phyloP scores from a whole-genome alignment of 345 rosid species.

The Turritis glabra region DNA sequence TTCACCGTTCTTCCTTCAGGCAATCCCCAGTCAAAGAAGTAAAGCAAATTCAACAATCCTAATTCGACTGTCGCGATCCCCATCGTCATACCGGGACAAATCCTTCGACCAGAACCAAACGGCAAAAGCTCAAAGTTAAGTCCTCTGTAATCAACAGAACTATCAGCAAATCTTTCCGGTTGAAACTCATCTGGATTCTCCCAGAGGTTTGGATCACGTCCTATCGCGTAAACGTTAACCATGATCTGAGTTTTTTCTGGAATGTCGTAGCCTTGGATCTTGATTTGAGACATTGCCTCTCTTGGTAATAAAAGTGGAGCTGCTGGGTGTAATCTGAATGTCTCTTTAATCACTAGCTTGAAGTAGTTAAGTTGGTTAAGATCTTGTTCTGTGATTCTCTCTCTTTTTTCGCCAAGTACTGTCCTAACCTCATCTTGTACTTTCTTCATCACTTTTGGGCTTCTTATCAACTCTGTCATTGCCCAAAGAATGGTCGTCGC shows the following conservation, averaged over 20 bases:
- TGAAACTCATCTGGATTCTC: constrained; percentile 45
- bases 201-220: constrained; percentile 47
- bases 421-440: constrained; percentile 58
- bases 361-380: constrained; percentile 47
- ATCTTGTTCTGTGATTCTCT: constrained; percentile 40
- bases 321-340: constrained; percentile 58
- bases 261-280: constrained; percentile 46
- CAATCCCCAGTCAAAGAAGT: constrained; percentile 37
- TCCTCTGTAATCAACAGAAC: constrained; percentile 48
- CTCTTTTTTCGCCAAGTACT: constrained; percentile 31
- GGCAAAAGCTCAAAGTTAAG: constrained; percentile 46
- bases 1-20: constrained; percentile 35
- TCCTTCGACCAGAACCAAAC: constrained; percentile 38
- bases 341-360: constrained; percentile 52
- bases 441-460: constrained; percentile 57
- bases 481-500: constrained; percentile 57
- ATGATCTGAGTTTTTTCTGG: constrained; percentile 38
- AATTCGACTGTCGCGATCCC: constrained; percentile 36
- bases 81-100: constrained; percentile 41
- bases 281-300: constrained; percentile 46
- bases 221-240: constrained; percentile 53
- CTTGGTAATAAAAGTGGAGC: constrained; percentile 51
- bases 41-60: constrained; percentile 35
- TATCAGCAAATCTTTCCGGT: constrained; percentile 50
- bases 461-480: constrained; percentile 55